Base-by-base conservation (phyloP, 2,329 filamentous ascomycete genomes). In the Chaetomium globosum region DNA sequence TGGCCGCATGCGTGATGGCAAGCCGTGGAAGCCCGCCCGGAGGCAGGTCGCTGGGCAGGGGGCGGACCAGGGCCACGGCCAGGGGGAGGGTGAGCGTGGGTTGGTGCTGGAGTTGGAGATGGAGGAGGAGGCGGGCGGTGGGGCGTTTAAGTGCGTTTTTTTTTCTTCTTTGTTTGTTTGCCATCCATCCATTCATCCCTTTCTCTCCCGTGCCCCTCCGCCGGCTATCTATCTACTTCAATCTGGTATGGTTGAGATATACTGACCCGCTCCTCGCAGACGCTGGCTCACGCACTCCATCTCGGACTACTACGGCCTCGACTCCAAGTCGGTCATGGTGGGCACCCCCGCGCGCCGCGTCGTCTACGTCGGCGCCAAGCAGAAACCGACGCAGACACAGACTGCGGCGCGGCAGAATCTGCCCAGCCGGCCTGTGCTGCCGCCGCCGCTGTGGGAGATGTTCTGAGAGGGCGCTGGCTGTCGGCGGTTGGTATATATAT, bases 221-320 rank as follows among this genome's bases (percentile, higher is more conserved):
- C n/a, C n/a, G n/a, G n/a, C n/a, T n/a, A n/a, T n/a, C n/a, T n/a
- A n/a, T n/a, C 16, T 23, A 26, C 13, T 46, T 31, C 16, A 28
- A 2, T 26, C 4, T 33, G 4, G 2, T 43, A 1, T 2, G 12
- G 33, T n/a, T 58, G 8, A 3, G 19, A n/a, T 23, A 16, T 9
- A 69, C 69, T 72, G 61, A 67, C 64, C 21, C 43, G 39, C 13
- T 21, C n/a, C 21, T 58, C 57, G 56, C 67, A 94, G 91, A 70
- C 90, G 94, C 69, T 98, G 93, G 91, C 85, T 98, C 61, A 92
- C 96, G 1, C 93, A 98, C 77, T 90, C 91, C 65, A 93, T 98
- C 68, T 94, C 92, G 10, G 87, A 89, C 49, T 98, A 98, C 77
- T 98, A 98, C 75, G 93, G 93, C 53, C 83, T 97, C 64, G 85